Base-by-base conservation (phyloP, 73 alveolate species). In the Paramecium caudatum region DNA sequence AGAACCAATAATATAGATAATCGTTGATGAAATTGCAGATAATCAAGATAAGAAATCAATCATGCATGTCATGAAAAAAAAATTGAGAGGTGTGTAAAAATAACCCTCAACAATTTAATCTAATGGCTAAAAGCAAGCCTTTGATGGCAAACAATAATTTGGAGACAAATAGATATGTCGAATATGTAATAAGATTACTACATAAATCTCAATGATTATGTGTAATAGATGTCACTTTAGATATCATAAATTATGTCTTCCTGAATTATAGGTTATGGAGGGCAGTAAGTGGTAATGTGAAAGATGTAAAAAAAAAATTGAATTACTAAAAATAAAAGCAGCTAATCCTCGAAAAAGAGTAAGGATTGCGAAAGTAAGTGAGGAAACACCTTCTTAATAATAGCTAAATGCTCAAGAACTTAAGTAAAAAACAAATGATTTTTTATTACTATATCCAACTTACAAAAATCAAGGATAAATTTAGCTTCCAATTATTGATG, bases 111-210 rank as follows among this genome's bases (percentile, higher is more conserved):
- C n/a, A n/a, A n/a, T n/a, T n/a, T n/a, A n/a, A n/a, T n/a, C n/a
- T n/a, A n/a, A n/a, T n/a, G n/a, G n/a, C n/a, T n/a, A n/a, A n/a
- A n/a, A n/a, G n/a, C n/a, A n/a, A n/a, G n/a, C n/a, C n/a, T n/a
- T 74, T 21, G 88, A 74, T 74, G 88, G 88, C 19, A 74, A 74
- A 43, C 32, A 74, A 39, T 19, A 74, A 21, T 74, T 74, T 43
- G 88, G 88, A 45, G 88, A 74, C 32, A 74, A 74, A 45, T 36
- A 63, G 0, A 74, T 74, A 27, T 74, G 88, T 25, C 62, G 88
- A 41, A 23, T 74, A 37, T 74, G 88, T 37, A 65, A 65, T 25
- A 43, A 30, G 83, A 65, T 32, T 10, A 65, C 88, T 16, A 12
- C 19, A 16, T 41, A 32, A 23, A 74, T 37, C 3, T 43, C 68